Percentiles rank a stretch among this genome's conserved stretches.
Evolutionary conservation across 2,329 filamentous ascomycete species (phyloP).

Genomic region (Trichoderma sp.): DNA sequence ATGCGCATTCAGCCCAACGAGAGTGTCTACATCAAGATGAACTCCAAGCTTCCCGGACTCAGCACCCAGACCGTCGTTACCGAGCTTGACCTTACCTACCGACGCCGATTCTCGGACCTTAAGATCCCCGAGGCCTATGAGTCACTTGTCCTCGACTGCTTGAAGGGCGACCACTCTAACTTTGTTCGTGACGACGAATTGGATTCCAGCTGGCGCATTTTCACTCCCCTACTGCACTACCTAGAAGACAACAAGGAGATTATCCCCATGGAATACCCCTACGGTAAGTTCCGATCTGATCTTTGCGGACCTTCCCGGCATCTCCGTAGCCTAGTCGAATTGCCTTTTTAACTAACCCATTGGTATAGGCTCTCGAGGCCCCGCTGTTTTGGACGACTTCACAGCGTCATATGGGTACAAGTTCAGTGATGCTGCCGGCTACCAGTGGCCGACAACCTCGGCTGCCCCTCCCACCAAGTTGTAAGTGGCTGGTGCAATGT

Average conservation of each 20-base stretch:
- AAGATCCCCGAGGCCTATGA: constrained; percentile 99
- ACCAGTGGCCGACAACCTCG: constrained; percentile 86
- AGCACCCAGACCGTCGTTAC: constrained; percentile 99
- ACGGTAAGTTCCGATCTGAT: constrained; percentile 62
- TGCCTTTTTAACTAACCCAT: constrained; percentile 23
- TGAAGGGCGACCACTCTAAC: constrained; percentile 99
- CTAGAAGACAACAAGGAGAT: constrained; percentile 99
- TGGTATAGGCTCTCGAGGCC: constrained; percentile 80
- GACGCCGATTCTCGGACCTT: constrained; percentile 95
- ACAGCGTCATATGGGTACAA: constrained; percentile 98
- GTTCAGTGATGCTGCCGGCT: constrained; percentile 93
- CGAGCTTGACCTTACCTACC: constrained; percentile 96
- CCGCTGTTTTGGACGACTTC: constrained; percentile 95
- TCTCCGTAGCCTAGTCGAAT: not conserved
- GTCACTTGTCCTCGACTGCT: constrained; percentile 90
- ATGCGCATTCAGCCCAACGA: constrained; percentile 99
- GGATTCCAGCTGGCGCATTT: constrained; percentile 97
- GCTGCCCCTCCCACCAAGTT: constrained; percentile 69
- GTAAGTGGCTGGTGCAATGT: constrained; percentile 49
- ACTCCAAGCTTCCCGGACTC: constrained; percentile 95
- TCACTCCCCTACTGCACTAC: constrained; percentile 95
- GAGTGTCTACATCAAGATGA: constrained; percentile 99
- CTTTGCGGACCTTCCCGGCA: not conserved
- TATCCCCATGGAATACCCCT: constrained; percentile 98
- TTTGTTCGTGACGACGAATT: constrained; percentile 97